Evolutionary conservation across 2,329 filamentous ascomycete species (phyloP), one percentile per base, ranked within the genome.

Genomic region (Colletotrichum tamarilloi): DNA sequence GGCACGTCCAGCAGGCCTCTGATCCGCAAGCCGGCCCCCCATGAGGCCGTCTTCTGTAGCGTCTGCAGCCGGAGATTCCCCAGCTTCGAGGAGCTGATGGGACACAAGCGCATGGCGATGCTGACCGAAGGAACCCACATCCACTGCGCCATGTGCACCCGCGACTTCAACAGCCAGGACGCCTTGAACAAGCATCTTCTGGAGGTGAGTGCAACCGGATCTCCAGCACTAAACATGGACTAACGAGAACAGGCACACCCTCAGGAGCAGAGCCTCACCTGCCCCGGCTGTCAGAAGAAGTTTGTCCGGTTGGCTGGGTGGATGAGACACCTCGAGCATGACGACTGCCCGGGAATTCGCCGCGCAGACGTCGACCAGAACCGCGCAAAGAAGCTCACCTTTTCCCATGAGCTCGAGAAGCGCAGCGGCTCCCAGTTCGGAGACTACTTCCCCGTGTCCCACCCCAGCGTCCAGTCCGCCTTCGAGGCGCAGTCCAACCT

Each of bases 251-350:
- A 87, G 85, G 62, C 75, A 12, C 86, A 88, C 69, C 80, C 81
- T 6, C 75, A 81, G 14, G 76, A 79, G 22, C 85, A 87, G 66
- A 72, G 82, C 1, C 80, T 90, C 1, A 59, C 74, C 3, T 90
- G 88, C 60, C 86, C 87, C 1, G 87, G 84, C 30, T 90, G 88
- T 71, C 72, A 76, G 0, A 79, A 76, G 2, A 78, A 78, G 1
- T 89, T 87, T 68, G 59, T 38, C 0, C 79, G 81, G 1, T 78
- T 85, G 0, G 80, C 82, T 1, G 74, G 63, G 0, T 82, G 88
- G 46, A 82, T 89, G 65, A 49, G 72, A 1, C 88, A 90, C 62
- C 80, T 90, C 4, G 87, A 90, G 77, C 74, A 75, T 2, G 77
- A 80, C 28, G 67, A 81, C 1, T 90, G 88, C 73, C 32, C 70